Conservation (phyloP, 805 yeast species). For the Candida dendrica region DNA sequence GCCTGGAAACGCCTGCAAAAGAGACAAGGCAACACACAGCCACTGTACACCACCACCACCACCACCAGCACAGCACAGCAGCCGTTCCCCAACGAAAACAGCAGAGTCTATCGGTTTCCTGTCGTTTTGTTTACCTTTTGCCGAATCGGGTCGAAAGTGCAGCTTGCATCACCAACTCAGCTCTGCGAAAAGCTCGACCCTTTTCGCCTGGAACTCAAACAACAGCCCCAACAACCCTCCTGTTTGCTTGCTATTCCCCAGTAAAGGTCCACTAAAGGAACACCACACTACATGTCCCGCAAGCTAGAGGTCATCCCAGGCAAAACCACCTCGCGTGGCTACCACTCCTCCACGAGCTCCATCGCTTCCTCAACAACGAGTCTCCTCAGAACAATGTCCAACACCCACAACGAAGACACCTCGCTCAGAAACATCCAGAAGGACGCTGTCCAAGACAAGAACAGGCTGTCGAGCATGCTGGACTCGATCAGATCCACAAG, state of each 20-base stretch:
- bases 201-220: background rate
- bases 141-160: slow-evolving; percentile 7
- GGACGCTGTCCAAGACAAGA: slow-evolving; percentile 10
- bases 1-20: no score
- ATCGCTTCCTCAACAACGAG: slow-evolving; percentile 9
- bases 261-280: no score
- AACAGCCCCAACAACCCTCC: background rate
- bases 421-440: slow-evolving; percentile 5
- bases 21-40: no score
- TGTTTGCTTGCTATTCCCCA: no score
- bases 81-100: no score
- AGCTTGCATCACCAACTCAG: background rate
- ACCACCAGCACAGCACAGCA: no score
- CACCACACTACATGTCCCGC: background rate
- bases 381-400: slow-evolving; percentile 1
- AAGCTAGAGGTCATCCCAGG: background rate
- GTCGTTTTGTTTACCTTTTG: slow-evolving; percentile 7
- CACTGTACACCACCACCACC: no score
- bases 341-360: slow-evolving; percentile 4
- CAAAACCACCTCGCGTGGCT: background rate
- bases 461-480: slow-evolving; percentile 9
- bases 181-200: no score
- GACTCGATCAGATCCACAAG: slow-evolving; percentile 2
- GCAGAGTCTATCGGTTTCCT: no score
- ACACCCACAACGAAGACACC: background rate